These are phyloP conservation scores for Exsudoporus frostii DNA, from an alignment of 768 basidiomycete genomes.

Conservation along the genomic window DNA sequence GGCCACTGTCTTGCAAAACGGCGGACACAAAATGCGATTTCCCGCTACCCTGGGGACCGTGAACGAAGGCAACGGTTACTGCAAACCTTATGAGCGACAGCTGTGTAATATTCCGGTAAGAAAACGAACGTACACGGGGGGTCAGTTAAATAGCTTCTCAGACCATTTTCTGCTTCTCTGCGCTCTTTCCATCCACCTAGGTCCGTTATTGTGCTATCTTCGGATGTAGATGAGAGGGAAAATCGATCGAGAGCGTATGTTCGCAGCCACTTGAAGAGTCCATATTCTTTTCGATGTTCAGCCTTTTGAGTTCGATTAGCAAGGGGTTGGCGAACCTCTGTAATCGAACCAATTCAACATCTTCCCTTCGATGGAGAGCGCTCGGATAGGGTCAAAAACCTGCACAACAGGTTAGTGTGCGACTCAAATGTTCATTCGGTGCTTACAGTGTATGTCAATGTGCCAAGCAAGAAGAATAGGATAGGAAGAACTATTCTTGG, in stretches of 20 bases:
- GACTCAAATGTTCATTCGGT: background rate
- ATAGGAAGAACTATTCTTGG: constrained; percentile 81
- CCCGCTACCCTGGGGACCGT: constrained; percentile 83
- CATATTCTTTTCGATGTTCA: constrained; percentile 50
- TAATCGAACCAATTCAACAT: constrained; percentile 84
- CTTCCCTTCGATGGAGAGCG: constrained; percentile 78
- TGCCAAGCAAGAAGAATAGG: constrained; percentile 84
- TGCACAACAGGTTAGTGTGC: constrained; percentile 28
- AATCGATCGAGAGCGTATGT: constrained; percentile 55
- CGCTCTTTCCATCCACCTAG: constrained; percentile 82
- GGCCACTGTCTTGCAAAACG: constrained; percentile 49
- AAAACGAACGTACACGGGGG: constrained; percentile 54
- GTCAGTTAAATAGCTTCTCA: constrained; percentile 74
- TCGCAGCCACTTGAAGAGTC: constrained; percentile 74
- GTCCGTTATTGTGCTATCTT: constrained; percentile 15
- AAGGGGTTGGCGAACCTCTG: constrained; percentile 43
- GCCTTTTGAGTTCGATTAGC: background rate
- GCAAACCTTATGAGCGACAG: constrained; percentile 8
- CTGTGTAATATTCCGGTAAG: background rate
- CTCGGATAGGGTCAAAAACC: constrained; percentile 92
- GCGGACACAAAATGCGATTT: constrained; percentile 59
- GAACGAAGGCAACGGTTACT: constrained; percentile 77
- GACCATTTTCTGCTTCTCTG: constrained; percentile 63
- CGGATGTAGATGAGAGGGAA: constrained; percentile 25
- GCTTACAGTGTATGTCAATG: constrained; percentile 81